These are phyloP conservation scores for Metschnikowia koreensis DNA, from an alignment of 805 yeast genomes.

Conservation along the genomic window DNA sequence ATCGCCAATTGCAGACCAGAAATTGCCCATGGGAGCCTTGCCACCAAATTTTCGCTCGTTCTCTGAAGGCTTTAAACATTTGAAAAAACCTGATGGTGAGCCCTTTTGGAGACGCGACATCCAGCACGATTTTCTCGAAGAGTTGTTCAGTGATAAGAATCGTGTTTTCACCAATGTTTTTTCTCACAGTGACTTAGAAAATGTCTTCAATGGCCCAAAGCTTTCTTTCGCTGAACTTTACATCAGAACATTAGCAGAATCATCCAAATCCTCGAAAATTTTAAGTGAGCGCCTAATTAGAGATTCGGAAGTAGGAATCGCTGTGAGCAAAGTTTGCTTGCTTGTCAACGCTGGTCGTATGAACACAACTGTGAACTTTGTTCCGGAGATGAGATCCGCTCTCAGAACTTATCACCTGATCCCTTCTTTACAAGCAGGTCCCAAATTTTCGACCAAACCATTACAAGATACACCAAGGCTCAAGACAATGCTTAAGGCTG, in stretches of 20 bases:
- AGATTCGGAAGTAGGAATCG: conserved; percentile 61
- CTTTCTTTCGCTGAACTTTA: conserved; percentile 83
- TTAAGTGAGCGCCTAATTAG: conserved; percentile 70
- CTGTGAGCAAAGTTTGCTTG: conserved; percentile 78
- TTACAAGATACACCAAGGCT: conserved; percentile 93
- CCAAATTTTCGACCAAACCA: conserved; percentile 57
- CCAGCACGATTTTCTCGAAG: conserved; percentile 72
- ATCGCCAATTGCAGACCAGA: not conserved
- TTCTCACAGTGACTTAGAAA: conserved; percentile 39
- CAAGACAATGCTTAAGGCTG: conserved; percentile 84
- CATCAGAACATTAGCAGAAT: conserved; percentile 75
- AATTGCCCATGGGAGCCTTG: conserved; percentile 4
- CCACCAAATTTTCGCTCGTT: conserved; percentile 15
- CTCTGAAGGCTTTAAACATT: conserved; percentile 47
- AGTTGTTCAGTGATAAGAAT: conserved; percentile 60
- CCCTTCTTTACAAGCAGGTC: conserved; percentile 78
- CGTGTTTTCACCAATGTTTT: conserved; percentile 68
- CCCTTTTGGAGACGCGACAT: conserved; percentile 88
- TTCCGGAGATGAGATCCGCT: conserved; percentile 92
- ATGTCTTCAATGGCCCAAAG: conserved; percentile 40
- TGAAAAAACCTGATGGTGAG: conserved; percentile 89
- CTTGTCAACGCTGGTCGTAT: conserved; percentile 89
- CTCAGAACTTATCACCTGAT: conserved; percentile 90
- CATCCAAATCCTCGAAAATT: conserved; percentile 79
- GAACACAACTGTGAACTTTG: conserved; percentile 93